Percentiles rank a stretch among this genome's conserved stretches.
Evolutionary conservation across 768 basidiomycete genomes (phyloP).

Genomic region (Mycena alexandri): DNA sequence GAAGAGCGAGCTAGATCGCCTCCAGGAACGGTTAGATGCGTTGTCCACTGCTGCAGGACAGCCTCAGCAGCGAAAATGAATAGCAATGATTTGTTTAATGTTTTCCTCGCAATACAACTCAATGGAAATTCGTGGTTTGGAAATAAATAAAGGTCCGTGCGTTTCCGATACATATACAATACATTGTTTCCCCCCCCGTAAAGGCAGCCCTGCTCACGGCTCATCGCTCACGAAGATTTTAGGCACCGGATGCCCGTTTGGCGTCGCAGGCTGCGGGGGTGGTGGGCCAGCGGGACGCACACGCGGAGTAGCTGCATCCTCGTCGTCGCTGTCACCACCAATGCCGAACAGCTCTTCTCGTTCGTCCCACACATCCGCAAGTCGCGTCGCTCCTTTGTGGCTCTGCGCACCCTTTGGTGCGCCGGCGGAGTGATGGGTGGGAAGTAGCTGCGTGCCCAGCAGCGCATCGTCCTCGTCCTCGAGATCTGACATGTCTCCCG

Average conservation of each 20-base stretch:
- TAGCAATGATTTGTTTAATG: too few relatives aligned
- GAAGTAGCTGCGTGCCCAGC: constrained; percentile 68
- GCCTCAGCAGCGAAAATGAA: constrained; percentile 39
- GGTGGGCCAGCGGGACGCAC: constrained; percentile 41
- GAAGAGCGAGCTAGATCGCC: constrained; percentile 58
- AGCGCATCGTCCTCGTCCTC: constrained; percentile 65
- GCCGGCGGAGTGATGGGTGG: constrained; percentile 52
- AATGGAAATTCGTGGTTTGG: too few relatives aligned
- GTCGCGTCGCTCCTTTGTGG: constrained; percentile 44
- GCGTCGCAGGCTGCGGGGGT: constrained; percentile 41
- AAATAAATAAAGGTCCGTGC: constrained; percentile 24
- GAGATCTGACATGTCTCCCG: constrained; percentile 63
- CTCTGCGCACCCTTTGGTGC: constrained; percentile 47
- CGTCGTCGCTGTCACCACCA: constrained; percentile 73
- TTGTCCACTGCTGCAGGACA: constrained; percentile 53
- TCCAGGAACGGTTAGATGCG: constrained; percentile 57
- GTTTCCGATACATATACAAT: constrained; percentile 28
- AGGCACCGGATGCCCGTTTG: constrained; percentile 36
- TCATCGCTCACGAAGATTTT: constrained; percentile 38
- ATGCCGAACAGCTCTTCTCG: constrained; percentile 81
- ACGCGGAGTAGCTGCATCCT: constrained; percentile 48
- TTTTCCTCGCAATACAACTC: not conserved
- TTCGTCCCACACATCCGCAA: constrained; percentile 82
- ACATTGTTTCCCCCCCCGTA: constrained; percentile 20
- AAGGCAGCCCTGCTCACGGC: not conserved